phyloP scores from a whole-genome alignment of 345 rosid genomes.

The Brassica incana region DNA sequence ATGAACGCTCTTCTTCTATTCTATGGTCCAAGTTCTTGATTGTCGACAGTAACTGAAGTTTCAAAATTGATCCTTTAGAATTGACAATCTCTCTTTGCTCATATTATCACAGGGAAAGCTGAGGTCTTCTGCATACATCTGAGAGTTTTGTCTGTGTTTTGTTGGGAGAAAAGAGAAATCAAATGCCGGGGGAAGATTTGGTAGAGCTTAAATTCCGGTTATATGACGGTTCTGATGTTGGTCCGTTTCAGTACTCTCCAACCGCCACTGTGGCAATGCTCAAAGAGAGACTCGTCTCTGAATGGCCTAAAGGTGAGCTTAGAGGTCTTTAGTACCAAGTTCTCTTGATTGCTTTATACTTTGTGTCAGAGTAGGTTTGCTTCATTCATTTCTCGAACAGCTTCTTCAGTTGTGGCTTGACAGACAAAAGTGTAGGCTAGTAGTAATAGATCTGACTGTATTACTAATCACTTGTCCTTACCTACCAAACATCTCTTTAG shows the following conservation, averaged over 20 bases:
- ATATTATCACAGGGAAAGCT: neutral
- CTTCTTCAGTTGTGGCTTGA: neutral
- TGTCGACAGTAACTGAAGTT: neutral
- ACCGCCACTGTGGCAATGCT: constrained; percentile 74
- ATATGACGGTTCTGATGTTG: constrained; percentile 90
- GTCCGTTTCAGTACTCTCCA: constrained; percentile 81
- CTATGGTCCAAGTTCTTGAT: constrained; percentile 9
- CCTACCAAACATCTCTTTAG: neutral
- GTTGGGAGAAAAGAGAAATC: constrained; percentile 36
- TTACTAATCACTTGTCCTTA: neutral
- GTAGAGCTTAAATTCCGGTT: constrained; percentile 85
- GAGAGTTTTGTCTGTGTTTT: constrained; percentile 1
- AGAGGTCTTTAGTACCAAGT: neutral
- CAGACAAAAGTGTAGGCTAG: neutral
- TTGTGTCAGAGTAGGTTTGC: neutral
- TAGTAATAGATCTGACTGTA: neutral
- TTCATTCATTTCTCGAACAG: neutral
- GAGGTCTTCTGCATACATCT: neutral
- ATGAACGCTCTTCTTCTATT: neutral
- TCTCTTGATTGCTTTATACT: constrained; percentile 5
- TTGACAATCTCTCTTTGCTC: constrained; percentile 12
- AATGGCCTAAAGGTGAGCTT: constrained; percentile 84
- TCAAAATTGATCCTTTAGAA: neutral
- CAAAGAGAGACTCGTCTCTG: constrained; percentile 74
- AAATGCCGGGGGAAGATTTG: constrained; percentile 83